phyloP scores from a whole-genome alignment of 1,139 yeast genomes.

The Pichia sp. region DNA sequence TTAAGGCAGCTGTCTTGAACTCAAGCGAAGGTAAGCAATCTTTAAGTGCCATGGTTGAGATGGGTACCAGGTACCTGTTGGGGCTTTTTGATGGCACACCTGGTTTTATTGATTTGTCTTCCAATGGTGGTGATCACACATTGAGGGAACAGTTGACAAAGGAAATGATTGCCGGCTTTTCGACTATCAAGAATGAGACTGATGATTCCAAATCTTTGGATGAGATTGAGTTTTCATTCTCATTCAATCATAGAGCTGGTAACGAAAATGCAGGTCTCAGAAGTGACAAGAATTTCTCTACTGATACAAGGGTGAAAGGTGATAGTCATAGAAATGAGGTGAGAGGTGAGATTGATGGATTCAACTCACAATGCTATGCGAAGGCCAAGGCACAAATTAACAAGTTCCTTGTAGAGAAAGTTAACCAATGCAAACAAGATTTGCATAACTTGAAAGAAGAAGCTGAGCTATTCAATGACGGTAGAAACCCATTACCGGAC shows the following conservation, averaged over 20 bases:
- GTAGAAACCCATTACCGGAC: conserved; percentile 46
- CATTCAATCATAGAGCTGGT: conserved; percentile 86
- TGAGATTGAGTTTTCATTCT: conserved; percentile 38
- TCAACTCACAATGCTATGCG: conserved; percentile 29
- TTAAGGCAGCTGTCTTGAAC: conserved; percentile 34
- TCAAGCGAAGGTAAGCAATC: conserved; percentile 24
- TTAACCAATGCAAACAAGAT: conserved; percentile 40
- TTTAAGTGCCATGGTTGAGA: conserved; percentile 64
- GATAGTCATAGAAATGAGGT: conserved; percentile 63
- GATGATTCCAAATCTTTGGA: conserved; percentile 16
- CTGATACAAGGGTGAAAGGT: conserved; percentile 73
- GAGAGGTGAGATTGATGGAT: conserved; percentile 56
- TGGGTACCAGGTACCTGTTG: conserved; percentile 63
- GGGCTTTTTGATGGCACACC: conserved; percentile 33
- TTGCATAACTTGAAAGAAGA: conserved; percentile 26
- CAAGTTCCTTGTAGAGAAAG: conserved; percentile 32
- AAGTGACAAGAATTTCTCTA: conserved; percentile 73
- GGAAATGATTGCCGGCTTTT: conserved; percentile 46
- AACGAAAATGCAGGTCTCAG: conserved; percentile 79
- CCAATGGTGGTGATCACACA: neutral
- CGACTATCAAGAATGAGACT: conserved; percentile 18
- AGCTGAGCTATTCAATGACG: conserved; percentile 28
- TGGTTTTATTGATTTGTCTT: conserved; percentile 10
- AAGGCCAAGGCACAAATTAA: conserved; percentile 49
- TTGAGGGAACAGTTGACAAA: conserved; percentile 11